Conservation (phyloP, 2,329 filamentous ascomycete species). For the Emericellopsis cladophorae region DNA sequence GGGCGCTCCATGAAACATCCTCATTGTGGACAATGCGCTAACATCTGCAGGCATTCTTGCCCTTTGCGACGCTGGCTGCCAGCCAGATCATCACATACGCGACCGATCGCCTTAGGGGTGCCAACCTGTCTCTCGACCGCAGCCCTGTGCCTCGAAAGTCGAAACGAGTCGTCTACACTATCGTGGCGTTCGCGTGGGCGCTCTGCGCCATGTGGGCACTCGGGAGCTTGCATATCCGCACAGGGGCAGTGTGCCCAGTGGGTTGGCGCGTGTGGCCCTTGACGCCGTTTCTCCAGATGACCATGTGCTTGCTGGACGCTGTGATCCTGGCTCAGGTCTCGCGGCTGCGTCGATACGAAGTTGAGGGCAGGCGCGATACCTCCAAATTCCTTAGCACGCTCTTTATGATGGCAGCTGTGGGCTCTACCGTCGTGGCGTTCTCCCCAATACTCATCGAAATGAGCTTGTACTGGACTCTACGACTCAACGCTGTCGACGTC, state of each 20-base stretch:
- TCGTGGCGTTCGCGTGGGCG: background rate
- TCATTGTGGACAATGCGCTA: background rate
- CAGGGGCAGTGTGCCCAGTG: constrained; percentile 6
- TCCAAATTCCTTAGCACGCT: constrained; percentile 2
- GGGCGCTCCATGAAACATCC: background rate
- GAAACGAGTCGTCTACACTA: constrained; percentile 6
- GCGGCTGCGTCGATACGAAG: constrained; percentile 8
- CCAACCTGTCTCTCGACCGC: background rate
- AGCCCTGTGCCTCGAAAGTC: background rate
- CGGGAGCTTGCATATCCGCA: constrained; percentile 6
- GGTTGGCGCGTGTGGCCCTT: constrained; percentile 4
- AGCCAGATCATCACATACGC: constrained; percentile 4
- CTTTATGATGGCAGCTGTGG: constrained; percentile 4
- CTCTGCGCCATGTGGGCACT: background rate
- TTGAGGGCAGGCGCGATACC: constrained; percentile 9
- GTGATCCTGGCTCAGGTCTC: constrained; percentile 13
- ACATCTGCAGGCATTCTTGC: constrained; percentile 16
- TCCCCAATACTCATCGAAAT: constrained; percentile 10
- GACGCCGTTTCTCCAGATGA: constrained; percentile 6
- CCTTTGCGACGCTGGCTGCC: too few species aligned
- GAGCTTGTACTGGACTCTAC: constrained; percentile 5
- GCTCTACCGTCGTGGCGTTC: constrained; percentile 7
- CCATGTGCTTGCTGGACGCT: constrained; percentile 16
- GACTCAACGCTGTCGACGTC: constrained; percentile 10
- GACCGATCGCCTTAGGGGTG: background rate